These are phyloP conservation scores for Carpinus viminea DNA, from an alignment of 306 rosid genomes.

Conservation along the genomic window DNA sequence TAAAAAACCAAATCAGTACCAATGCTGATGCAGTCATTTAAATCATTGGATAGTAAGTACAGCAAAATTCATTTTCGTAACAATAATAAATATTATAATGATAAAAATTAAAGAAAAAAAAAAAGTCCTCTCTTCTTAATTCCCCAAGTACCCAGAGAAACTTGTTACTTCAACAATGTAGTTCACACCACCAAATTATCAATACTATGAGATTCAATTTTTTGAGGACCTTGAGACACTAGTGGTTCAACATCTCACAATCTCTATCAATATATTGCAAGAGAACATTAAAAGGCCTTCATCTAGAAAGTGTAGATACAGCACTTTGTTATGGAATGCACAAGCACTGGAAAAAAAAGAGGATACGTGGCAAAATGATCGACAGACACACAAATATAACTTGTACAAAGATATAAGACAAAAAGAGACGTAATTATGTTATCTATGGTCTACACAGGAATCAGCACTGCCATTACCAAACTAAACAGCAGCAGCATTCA, in stretches of 20 bases:
- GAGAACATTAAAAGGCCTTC: background rate
- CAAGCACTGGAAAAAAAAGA: background rate
- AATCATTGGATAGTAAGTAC: conserved; percentile 5
- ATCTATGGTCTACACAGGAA: background rate
- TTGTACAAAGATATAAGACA: background rate
- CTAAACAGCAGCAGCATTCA: background rate
- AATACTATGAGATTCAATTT: background rate
- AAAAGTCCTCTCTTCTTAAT: background rate
- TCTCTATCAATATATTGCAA: background rate
- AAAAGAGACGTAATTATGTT: background rate
- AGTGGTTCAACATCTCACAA: background rate
- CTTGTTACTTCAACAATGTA: background rate
- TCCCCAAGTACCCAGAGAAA: background rate
- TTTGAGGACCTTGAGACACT: background rate
- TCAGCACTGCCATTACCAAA: background rate
- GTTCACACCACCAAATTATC: background rate
- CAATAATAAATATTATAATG: too few species aligned
- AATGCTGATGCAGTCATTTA: conserved; percentile 11
- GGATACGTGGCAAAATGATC: background rate
- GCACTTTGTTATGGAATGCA: background rate
- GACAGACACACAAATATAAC: background rate
- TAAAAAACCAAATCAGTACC: conserved; percentile 13
- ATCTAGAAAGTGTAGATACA: background rate
- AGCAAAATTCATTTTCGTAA: conserved; percentile 6
- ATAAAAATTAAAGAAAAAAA: background rate